Evolutionary conservation across 139 green algal genomes (phyloP).

Genomic region (Chlorella ohadii): DNA sequence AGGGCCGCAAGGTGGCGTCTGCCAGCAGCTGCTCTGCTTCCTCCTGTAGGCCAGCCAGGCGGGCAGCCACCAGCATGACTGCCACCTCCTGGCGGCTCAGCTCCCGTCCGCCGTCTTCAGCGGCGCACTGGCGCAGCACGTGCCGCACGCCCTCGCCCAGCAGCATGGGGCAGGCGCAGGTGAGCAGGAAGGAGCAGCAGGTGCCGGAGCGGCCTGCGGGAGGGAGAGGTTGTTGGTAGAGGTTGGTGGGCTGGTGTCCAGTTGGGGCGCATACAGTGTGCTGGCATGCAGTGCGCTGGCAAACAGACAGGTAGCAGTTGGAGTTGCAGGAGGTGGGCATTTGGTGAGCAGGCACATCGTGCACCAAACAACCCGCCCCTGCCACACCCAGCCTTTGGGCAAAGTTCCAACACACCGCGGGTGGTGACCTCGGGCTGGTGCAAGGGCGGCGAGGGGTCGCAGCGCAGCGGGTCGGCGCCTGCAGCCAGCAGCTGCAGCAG

Average conservation of each 20-base stretch:
- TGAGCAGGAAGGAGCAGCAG: slow-evolving; percentile 10
- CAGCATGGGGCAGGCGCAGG: slow-evolving; percentile 8
- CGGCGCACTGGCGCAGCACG: slow-evolving; percentile 7
- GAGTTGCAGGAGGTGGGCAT: too few species aligned
- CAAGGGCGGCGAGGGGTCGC: too few species aligned
- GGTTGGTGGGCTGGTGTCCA: too few species aligned
- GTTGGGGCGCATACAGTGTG: too few species aligned
- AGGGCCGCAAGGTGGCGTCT: neutral
- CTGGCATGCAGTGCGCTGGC: too few species aligned
- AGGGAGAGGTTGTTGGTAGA: too few species aligned
- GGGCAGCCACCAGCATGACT: slow-evolving; percentile 4
- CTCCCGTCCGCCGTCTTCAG: neutral
- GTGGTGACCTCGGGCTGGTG: too few species aligned
- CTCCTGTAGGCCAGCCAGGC: slow-evolving; percentile 2
- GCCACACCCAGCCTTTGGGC: too few species aligned
- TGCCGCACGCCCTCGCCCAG: slow-evolving; percentile 4
- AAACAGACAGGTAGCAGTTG: too few species aligned
- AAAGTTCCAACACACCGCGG: too few species aligned
- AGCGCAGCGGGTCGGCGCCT: neutral
- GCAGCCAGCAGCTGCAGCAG: slow-evolving; percentile 16
- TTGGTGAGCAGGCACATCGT: too few species aligned
- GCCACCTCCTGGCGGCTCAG: neutral
- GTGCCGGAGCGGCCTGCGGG: slow-evolving; percentile 1
- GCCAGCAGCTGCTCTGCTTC: slow-evolving; percentile 22
- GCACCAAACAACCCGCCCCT: too few species aligned